Evolutionary conservation across 495 filamentous ascomycete species (phyloP), one percentile per base, ranked within the genome.

Genomic region (Aspergillus avenaceus): DNA sequence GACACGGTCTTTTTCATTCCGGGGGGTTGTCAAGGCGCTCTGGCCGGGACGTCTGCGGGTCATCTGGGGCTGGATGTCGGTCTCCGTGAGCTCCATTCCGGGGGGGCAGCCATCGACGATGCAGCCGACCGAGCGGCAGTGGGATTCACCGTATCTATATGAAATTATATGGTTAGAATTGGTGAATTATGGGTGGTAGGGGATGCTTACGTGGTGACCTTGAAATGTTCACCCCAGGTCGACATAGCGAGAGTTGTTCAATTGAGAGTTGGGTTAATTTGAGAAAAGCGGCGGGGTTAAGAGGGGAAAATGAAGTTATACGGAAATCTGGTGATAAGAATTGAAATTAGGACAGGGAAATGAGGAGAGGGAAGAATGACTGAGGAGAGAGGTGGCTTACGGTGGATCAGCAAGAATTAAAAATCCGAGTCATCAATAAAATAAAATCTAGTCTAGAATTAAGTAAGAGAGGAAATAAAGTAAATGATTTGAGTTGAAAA

Each of bases 31-130:
- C 56, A 98, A 82, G 36, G 82, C 84, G 59, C 83, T 89, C 69
- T 98, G 95, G 32, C 93, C 93, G 9, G 93, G 93, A 34, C 93
- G 81, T 50, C 93, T 78, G 50, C 95, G 84, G 24, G 86, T 95
- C 81, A 98, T 85, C 69, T 97, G 93, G 34, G 90, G 88, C 70
- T 98, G 93, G 62, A 98, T 93, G 64, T 96, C 91, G 50, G 74
- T 78, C 69, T 96, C 91, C 42, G 85, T 87, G 64, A 97, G 81
- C 55, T 85, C 73, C 79, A 98, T 87, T 54, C 91, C 91, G 0
- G 93, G 91, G 7, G 93, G 93, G 61, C 81, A 85, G 44, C 89
- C 88, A 65, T 95, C 90, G 69, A 95, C 82, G 42, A 93, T 92
- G 66, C 86, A 90, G 66, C 87, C 87, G 59, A 95, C 88, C n/a